Evolutionary conservation across 2,329 filamentous ascomycete genomes (phyloP), one percentile per base, ranked within the genome.

Genomic region (Paramyrothecium sp.): DNA sequence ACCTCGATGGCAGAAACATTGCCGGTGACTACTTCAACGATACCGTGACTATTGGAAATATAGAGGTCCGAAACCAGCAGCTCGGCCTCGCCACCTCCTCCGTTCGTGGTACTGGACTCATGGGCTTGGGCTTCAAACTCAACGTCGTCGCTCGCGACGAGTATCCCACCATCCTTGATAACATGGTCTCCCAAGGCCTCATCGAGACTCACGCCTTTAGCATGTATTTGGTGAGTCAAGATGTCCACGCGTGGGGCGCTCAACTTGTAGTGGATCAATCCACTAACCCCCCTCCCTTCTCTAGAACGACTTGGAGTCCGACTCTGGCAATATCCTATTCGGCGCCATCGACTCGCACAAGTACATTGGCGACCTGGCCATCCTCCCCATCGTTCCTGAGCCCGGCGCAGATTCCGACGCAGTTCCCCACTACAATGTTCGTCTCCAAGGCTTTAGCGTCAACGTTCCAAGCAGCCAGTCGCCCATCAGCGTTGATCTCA

Each of bases 261-360:
- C 26, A 5, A 30, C 26, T 30, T 30, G 26, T 5, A 5, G 26
- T 10, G 26, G 26, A 5, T 10, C 26, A 30, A 10, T 7, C 30
- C 13, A 17, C 38, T 65, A 51, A 65, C 30, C 33, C 5, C 26
- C 5, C 26, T 30, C 21, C 3, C 13, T n/a, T 16, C 21, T 17
- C 11, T 33, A 71, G 68, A 73, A 93, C 73, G 88, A 91, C 67
- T 73, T 92, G 16, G 74, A 77, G 58, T 70, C 89, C 1, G 84
- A 81, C 56, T 86, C 81, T 3, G 91, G 91, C 53, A 87, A 78
- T 62, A 87, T 94, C 58, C 79, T 94, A 11, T 95, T 95, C 63
- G 91, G 91, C 49, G 91, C 89, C 52, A 86, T 94, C 62, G 90
- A 95, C 70, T 88, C 84, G 0, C 81, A 82, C 59, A 93, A 92